A percentile compares a stretch with the other conserved stretches of the same genome.
These are phyloP conservation scores for Tolypocladium guangdongense DNA, from an alignment of 2,329 filamentous ascomycete genomes.

Conservation along the genomic window DNA sequence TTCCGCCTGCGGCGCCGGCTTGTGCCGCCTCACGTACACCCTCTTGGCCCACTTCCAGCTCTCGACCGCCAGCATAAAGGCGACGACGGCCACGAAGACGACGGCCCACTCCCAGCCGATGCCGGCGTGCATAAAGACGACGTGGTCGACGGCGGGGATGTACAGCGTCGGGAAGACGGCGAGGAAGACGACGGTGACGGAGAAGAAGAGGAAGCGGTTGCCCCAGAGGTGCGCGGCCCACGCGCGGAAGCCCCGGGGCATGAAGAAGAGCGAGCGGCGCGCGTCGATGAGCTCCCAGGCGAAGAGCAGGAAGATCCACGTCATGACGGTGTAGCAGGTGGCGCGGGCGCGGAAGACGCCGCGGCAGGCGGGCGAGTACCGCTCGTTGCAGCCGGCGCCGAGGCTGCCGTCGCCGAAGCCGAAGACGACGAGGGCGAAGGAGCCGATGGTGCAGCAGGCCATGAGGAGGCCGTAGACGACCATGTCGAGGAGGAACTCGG, in stretches of 20 bases:
- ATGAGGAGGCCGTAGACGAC: slow-evolving; percentile 58
- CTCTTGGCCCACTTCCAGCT: slow-evolving; percentile 48
- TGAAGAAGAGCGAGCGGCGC: slow-evolving; percentile 60
- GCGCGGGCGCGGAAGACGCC: slow-evolving; percentile 58
- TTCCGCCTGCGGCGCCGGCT: not conserved
- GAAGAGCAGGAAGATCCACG: slow-evolving; percentile 64
- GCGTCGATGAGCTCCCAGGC: slow-evolving; percentile 67
- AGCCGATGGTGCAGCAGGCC: slow-evolving; percentile 43
- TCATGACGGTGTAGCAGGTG: slow-evolving; percentile 62
- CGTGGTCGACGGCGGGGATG: slow-evolving; percentile 44
- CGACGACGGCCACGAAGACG: slow-evolving; percentile 39
- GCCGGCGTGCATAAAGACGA: slow-evolving; percentile 45
- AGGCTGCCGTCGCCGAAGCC: slow-evolving; percentile 39
- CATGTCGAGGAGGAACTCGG: slow-evolving; percentile 55
- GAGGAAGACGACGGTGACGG: slow-evolving; percentile 36
- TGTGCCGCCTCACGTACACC: slow-evolving; percentile 11
- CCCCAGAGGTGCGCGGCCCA: slow-evolving; percentile 58
- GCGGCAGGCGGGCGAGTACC: slow-evolving; percentile 40
- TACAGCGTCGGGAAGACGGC: slow-evolving; percentile 41
- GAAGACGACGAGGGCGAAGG: slow-evolving; percentile 42
- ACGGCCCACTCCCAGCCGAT: slow-evolving; percentile 53
- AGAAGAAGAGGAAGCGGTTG: slow-evolving; percentile 60
- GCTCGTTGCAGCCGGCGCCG: slow-evolving; percentile 47
- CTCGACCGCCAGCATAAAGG: slow-evolving; percentile 49
- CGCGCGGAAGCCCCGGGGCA: slow-evolving; percentile 55